Evolutionary conservation across 83 land plant species (phyloP).

Genomic region (Picea abies): DNA sequence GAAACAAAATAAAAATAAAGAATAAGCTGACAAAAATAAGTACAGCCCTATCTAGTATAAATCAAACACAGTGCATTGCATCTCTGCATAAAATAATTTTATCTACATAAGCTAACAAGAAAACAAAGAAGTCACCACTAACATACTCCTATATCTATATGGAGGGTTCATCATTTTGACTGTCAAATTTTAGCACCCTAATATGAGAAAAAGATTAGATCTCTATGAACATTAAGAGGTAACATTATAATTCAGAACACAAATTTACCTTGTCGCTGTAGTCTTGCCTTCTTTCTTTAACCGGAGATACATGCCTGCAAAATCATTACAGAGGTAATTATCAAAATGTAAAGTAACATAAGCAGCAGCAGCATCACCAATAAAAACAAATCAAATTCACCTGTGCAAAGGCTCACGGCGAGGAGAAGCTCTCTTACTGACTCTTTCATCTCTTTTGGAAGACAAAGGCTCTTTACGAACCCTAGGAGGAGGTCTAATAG

Average conservation of each 20-base stretch:
- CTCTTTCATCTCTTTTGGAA: slow-evolving; percentile 41
- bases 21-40: too few relatives aligned
- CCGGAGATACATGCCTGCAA: slow-evolving; percentile 76
- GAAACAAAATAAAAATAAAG: too few relatives aligned
- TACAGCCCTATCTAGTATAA: too few relatives aligned
- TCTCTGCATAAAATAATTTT: too few relatives aligned
- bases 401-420: slow-evolving; percentile 67
- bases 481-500: slow-evolving; percentile 48
- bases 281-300: slow-evolving; percentile 74
- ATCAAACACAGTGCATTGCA: too few relatives aligned
- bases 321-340: slow-evolving; percentile 26
- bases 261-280: slow-evolving; percentile 74
- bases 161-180: too few relatives aligned
- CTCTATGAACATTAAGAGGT: background rate
- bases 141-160: too few relatives aligned
- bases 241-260: background rate
- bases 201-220: background rate
- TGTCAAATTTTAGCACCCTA: too few relatives aligned
- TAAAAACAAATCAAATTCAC: slow-evolving; percentile 46
- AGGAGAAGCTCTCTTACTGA: slow-evolving; percentile 56
- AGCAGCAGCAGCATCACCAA: slow-evolving; percentile 18
- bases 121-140: too few relatives aligned
- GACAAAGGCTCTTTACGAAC: slow-evolving; percentile 47
- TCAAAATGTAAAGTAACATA: slow-evolving; percentile 38
- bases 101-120: too few relatives aligned